Conservation (phyloP, 345 rosid species). For the Toxicodendron radicans region DNA sequence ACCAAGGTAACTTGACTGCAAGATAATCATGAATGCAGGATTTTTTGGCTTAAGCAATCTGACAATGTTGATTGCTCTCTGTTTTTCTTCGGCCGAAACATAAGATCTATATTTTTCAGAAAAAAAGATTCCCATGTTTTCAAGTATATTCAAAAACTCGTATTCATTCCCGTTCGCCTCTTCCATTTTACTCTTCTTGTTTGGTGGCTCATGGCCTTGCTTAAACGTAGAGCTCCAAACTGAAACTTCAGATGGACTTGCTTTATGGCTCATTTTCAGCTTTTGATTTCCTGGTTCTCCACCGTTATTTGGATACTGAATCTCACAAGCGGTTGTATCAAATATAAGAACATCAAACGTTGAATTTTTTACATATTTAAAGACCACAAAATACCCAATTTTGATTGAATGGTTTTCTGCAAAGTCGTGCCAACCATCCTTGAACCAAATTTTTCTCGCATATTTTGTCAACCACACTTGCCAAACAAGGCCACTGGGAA, state of each 20-base stretch:
- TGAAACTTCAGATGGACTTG: not conserved
- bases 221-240: not conserved
- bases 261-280: not conserved
- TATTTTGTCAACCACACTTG: constrained; percentile 32
- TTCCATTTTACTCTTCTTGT: constrained; percentile 22
- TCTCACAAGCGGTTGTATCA: constrained; percentile 38
- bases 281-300: not conserved
- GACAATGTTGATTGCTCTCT: constrained; percentile 35
- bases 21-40: constrained; percentile 39
- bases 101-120: not conserved
- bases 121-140: constrained; percentile 12
- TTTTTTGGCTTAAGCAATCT: constrained; percentile 30
- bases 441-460: constrained; percentile 36
- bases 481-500: constrained; percentile 44
- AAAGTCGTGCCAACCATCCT: constrained; percentile 47
- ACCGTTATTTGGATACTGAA: constrained; percentile 26
- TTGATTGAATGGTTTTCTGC: constrained; percentile 32
- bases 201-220: not conserved
- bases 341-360: constrained; percentile 35
- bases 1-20: not conserved
- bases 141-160: not conserved
- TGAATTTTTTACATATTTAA: constrained; percentile 37
- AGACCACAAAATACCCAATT: constrained; percentile 38
- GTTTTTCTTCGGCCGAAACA: constrained; percentile 25
- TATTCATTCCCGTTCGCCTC: not conserved